Evolutionary conservation across 2,329 filamentous ascomycete species (phyloP).

Genomic region (Xylogone sp.): DNA sequence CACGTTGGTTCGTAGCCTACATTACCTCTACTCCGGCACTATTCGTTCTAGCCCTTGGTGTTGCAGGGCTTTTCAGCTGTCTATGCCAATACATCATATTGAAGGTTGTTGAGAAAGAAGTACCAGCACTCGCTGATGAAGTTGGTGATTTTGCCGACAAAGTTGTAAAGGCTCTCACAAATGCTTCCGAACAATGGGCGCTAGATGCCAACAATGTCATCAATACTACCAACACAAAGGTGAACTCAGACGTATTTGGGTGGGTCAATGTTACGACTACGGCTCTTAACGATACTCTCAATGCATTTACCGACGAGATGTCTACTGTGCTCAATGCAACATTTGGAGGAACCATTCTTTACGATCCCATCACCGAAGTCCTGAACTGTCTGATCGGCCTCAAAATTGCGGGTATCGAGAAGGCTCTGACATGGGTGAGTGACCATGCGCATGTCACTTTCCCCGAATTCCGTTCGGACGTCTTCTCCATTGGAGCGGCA

Average conservation of each 20-base stretch:
- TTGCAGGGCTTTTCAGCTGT: slow-evolving; percentile 64
- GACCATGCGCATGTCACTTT: slow-evolving; percentile 82
- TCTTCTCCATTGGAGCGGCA: slow-evolving; percentile 76
- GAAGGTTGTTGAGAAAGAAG: slow-evolving; percentile 57
- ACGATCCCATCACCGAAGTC: slow-evolving; percentile 73
- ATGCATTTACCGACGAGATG: slow-evolving; percentile 76
- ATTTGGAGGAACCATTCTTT: slow-evolving; percentile 79
- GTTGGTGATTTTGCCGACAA: slow-evolving; percentile 63
- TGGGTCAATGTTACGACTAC: slow-evolving; percentile 83
- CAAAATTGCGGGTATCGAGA: slow-evolving; percentile 81
- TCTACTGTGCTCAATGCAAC: slow-evolving; percentile 67
- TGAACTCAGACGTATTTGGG: slow-evolving; percentile 82
- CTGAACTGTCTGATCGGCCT: slow-evolving; percentile 83
- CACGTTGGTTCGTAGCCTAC: slow-evolving; percentile 63
- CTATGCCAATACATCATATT: slow-evolving; percentile 66
- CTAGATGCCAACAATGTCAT: slow-evolving; percentile 59
- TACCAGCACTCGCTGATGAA: slow-evolving; percentile 60
- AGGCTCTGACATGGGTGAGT: slow-evolving; percentile 89
- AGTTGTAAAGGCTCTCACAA: slow-evolving; percentile 58
- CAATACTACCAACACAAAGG: slow-evolving; percentile 55
- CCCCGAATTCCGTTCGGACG: slow-evolving; percentile 72
- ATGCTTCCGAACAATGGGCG: slow-evolving; percentile 63
- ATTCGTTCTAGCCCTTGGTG: slow-evolving; percentile 63
- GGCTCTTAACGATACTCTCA: slow-evolving; percentile 82
- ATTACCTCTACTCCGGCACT: slow-evolving; percentile 63